Base-by-base conservation (phyloP, 2,329 filamentous ascomycete species). In the Penicillium hesseltinei region DNA sequence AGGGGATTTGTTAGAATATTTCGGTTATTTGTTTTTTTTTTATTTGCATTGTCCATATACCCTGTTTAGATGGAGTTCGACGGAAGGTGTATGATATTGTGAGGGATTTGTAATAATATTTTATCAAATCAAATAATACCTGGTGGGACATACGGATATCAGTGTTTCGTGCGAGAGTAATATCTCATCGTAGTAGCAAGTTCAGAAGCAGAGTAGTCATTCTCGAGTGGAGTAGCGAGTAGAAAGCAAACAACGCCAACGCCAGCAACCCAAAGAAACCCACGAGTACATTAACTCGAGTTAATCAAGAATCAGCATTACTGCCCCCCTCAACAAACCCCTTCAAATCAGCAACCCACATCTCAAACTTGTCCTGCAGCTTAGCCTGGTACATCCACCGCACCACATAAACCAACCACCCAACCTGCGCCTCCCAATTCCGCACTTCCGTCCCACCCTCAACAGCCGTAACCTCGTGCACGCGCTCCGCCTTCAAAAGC, bases 371-470 rank as follows among this genome's bases (percentile, higher is more conserved):
- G 42, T 66, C 62, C 59, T 72, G 65, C 62, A 80, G 63, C 46
- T 67, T 65, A 36, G 56, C 57, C 50, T 69, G 72, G 66, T 74
- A 77, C 67, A 78, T 75, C 74, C 75, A 78, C 68, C 71, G 73
- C 17, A 77, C 70, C 38, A 66, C 65, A 66, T 77, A 76, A 17
- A 74, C 77, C 50, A 75, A 42, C 55, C 73, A 68, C 7, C 79
- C 80, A 13, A 62, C 66, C 65, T 80, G 78, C 5, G 69, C 70
- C 66, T 80, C 76, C 79, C 79, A 81, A 57, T 75, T 79, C 54
- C 71, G 66, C 62, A 74, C 65, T 68, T 74, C 66, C 50, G 63
- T 71, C 60, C 65, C 64, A 43, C 48, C 68, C 35, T 71, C 71
- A 7, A 71, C 66, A 55, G 77, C 76, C 21, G 67, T 66, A 36